Percentiles rank a stretch among this genome's conserved stretches.
phyloP scores from a whole-genome alignment of 2,329 filamentous ascomycete genomes.

The Fusarium lyarnte region DNA sequence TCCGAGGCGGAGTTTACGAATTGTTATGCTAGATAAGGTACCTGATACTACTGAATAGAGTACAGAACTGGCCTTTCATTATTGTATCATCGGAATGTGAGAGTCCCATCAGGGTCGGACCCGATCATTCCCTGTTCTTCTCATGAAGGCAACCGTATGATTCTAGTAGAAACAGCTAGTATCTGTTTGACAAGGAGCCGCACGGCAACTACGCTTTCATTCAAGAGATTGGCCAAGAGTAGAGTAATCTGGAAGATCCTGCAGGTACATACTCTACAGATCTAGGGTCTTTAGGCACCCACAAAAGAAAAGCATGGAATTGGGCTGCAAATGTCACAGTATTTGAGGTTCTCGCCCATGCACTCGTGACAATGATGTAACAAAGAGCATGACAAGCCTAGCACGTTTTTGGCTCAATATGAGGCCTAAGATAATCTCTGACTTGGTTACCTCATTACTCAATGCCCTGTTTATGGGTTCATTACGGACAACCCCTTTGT shows the following conservation, averaged over 20 bases:
- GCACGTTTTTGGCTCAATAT: neutral
- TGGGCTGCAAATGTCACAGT: neutral
- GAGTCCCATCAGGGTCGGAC: neutral
- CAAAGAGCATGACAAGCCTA: neutral
- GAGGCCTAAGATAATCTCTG: neutral
- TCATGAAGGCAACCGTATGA: neutral
- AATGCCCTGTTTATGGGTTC: neutral
- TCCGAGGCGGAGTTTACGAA: slow-evolving; percentile 18
- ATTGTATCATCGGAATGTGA: neutral
- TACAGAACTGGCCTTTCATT: neutral
- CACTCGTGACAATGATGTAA: neutral
- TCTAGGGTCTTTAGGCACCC: neutral
- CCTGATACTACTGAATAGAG: neutral
- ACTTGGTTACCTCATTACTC: neutral
- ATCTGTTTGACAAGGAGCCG: neutral
- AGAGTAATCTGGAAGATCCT: neutral
- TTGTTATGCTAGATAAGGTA: neutral
- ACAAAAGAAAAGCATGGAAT: neutral
- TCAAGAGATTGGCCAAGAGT: neutral
- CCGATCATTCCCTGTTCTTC: neutral
- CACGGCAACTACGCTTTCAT: too few species aligned
- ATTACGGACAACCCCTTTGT: neutral
- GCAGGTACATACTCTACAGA: neutral
- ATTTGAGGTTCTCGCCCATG: too few species aligned
- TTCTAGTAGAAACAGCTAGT: neutral